Evolutionary conservation across 306 rosid genomes (phyloP).

Genomic region (Hippophae gyantsensis): DNA sequence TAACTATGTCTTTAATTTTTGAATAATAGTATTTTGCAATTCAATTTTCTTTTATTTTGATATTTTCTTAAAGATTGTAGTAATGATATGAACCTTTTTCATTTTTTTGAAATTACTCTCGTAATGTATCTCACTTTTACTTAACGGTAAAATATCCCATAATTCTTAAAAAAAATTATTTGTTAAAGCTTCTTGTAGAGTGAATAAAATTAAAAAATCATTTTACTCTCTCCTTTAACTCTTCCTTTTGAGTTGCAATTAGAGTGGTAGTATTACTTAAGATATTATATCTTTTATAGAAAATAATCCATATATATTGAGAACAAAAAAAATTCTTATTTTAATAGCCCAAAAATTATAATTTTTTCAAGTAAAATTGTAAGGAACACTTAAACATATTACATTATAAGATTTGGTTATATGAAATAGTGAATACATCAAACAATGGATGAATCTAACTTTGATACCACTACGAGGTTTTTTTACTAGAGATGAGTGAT

Average conservation of each 20-base stretch:
- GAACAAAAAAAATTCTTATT: not conserved
- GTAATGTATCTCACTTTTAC: not conserved
- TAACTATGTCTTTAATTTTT: not conserved
- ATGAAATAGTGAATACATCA: too few relatives aligned
- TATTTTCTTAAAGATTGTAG: not conserved
- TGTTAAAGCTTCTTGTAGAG: not conserved
- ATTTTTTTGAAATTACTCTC: not conserved
- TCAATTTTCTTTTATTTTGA: not conserved
- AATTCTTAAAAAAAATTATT: not conserved
- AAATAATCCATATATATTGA: not conserved
- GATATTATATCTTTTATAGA: too few relatives aligned
- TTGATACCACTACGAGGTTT: too few relatives aligned
- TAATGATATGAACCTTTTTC: not conserved
- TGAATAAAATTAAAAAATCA: not conserved
- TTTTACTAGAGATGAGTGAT: too few relatives aligned
- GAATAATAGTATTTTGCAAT: not conserved
- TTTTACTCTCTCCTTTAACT: not conserved
- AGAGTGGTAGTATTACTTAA: not conserved
- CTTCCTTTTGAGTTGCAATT: not conserved
- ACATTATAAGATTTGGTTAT: too few relatives aligned
- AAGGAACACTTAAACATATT: too few relatives aligned
- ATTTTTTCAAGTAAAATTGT: too few relatives aligned
- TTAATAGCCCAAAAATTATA: not conserved
- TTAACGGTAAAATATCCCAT: not conserved
- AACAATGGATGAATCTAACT: too few relatives aligned